A percentile compares a stretch with the other conserved stretches of the same genome.
phyloP scores from a whole-genome alignment of 2,329 filamentous ascomycete species.

The Aspergillus pseudonomiae region DNA sequence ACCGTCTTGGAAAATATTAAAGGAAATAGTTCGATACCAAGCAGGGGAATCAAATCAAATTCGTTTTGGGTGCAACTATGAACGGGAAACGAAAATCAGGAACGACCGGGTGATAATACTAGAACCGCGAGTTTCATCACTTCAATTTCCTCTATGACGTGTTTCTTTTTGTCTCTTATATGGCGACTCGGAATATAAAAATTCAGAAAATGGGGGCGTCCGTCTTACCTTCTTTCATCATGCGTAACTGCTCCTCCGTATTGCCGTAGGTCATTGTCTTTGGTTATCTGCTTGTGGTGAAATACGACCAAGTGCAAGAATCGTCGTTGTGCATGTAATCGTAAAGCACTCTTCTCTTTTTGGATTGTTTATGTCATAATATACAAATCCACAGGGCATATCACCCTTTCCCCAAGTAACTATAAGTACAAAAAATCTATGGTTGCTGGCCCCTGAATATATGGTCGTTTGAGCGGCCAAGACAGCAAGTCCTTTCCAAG shows the following conservation, averaged over 20 bases:
- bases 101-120: constrained; percentile 10
- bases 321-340: not conserved
- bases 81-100: constrained; percentile 11
- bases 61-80: constrained; percentile 12
- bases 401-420: not conserved
- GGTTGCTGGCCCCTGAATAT: not conserved
- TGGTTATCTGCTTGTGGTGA: not conserved
- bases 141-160: constrained; percentile 15
- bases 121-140: constrained; percentile 8
- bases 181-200: constrained; percentile 19
- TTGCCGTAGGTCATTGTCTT: not conserved
- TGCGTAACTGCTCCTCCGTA: not conserved
- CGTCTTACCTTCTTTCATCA: not conserved
- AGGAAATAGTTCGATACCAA: constrained; percentile 19
- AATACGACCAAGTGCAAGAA: not conserved
- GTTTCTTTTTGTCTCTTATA: constrained; percentile 15
- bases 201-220: constrained; percentile 7
- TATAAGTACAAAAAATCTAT: not conserved
- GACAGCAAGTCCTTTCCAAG: not conserved
- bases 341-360: not conserved
- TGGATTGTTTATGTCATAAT: not conserved
- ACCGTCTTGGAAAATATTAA: constrained; percentile 12
- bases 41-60: constrained; percentile 13
- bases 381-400: not conserved
- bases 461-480: not conserved